phyloP scores from a whole-genome alignment of 768 basidiomycete species.

The Mycena capillaripes region DNA sequence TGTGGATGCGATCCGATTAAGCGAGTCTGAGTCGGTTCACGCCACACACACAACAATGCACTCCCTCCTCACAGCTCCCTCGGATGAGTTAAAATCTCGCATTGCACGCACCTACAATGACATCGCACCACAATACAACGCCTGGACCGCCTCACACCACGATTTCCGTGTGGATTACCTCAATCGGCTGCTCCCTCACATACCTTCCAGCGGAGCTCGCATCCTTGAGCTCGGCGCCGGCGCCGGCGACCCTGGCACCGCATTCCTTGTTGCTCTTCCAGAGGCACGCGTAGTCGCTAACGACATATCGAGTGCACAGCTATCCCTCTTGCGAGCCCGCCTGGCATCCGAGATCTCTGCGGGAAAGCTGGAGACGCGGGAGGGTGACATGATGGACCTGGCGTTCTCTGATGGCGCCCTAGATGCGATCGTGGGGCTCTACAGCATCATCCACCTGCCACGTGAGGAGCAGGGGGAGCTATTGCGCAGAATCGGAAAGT shows the following conservation, averaged over 20 bases:
- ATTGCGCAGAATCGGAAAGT: conserved; percentile 19
- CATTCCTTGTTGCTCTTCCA: conserved; percentile 6
- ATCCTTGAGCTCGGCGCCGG: conserved; percentile 23
- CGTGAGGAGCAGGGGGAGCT: conserved; percentile 23
- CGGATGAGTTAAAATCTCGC: too few relatives aligned
- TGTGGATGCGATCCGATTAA: too few relatives aligned
- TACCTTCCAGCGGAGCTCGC: conserved; percentile 11
- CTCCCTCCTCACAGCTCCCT: too few relatives aligned
- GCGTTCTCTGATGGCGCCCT: conserved; percentile 5
- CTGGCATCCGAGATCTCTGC: conserved; percentile 19
- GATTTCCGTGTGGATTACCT: conserved; percentile 15
- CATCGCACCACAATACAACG: conserved; percentile 21
- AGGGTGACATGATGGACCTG: conserved; percentile 27
- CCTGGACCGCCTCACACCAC: conserved; percentile 24
- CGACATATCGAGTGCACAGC: conserved; percentile 16
- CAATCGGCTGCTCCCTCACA: conserved; percentile 13
- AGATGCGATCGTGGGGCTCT: conserved; percentile 21
- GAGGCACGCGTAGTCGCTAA: conserved; percentile 19
- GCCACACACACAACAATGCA: too few relatives aligned
- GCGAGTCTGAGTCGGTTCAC: too few relatives aligned
- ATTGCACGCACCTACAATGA: conserved; percentile 19
- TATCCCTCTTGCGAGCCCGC: conserved; percentile 12
- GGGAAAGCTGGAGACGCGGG: conserved; percentile 16
- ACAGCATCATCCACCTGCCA: conserved; percentile 22
- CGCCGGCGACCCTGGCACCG: conserved; percentile 20